A percentile compares a stretch with the other conserved stretches of the same genome.
Conservation (phyloP, 2,329 filamentous ascomycete species). For the Exophiala alcalophila region DNA sequence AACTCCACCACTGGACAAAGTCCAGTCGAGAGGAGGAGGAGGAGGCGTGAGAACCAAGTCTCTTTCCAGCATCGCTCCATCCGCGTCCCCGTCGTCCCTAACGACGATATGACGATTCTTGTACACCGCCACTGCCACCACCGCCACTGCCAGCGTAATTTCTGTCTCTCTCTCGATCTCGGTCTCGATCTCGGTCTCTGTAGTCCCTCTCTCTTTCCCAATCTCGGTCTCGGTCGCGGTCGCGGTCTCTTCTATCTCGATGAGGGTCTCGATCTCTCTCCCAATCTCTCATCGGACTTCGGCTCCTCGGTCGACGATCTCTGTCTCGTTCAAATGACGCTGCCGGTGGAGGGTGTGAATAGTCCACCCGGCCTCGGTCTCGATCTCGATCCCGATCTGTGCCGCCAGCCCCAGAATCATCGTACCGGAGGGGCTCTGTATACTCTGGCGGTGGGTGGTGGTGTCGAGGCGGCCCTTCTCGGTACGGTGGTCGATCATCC, state of each 20-base stretch:
- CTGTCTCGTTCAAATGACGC: constrained; percentile 13
- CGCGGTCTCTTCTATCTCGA: constrained; percentile 22
- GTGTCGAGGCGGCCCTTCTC: constrained; percentile 17
- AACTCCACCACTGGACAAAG: too few relatives aligned
- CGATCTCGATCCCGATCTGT: constrained; percentile 8
- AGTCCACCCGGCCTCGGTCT: constrained; percentile 14
- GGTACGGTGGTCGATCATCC: constrained; percentile 18
- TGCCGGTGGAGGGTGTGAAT: constrained; percentile 1
- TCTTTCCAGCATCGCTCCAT: background rate
- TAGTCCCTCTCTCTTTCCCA: constrained; percentile 13
- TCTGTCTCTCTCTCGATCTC: constrained; percentile 15
- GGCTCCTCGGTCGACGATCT: constrained; percentile 24
- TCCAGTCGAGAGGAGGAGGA: too few relatives aligned
- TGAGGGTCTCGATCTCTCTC: constrained; percentile 14
- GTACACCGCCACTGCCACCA: constrained; percentile 13
- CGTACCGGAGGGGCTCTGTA: constrained; percentile 21
- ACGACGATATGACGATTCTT: constrained; percentile 18
- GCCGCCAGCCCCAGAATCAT: constrained; percentile 10
- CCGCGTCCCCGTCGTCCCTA: constrained; percentile 3
- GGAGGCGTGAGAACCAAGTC: too few relatives aligned
- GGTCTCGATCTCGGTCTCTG: constrained; percentile 12
- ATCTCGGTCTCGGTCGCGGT: constrained; percentile 23
- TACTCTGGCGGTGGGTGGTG: too few relatives aligned
- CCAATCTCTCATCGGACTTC: constrained; percentile 24
- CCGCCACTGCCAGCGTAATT: too few relatives aligned